A percentile compares a stretch with the other conserved stretches of the same genome.
Evolutionary conservation across 2,329 filamentous ascomycete genomes (phyloP).

Genomic region (Helotiales sp.): DNA sequence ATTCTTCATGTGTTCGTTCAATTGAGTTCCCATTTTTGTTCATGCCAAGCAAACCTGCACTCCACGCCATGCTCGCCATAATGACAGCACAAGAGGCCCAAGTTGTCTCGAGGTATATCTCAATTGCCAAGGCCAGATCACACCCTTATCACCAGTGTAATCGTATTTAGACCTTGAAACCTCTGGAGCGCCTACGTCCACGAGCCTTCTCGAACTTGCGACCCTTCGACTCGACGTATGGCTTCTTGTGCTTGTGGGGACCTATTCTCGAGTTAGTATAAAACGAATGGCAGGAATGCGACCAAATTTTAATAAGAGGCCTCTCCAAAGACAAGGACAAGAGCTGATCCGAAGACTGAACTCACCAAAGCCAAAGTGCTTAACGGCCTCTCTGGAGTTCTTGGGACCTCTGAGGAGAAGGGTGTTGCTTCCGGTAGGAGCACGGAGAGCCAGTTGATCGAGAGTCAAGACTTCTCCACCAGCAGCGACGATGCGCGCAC

Average conservation of each 20-base stretch:
- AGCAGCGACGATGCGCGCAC: slow-evolving; percentile 89
- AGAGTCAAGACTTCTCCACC: slow-evolving; percentile 95
- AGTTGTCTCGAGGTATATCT: slow-evolving; percentile 47
- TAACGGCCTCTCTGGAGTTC: slow-evolving; percentile 96
- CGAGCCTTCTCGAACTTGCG: slow-evolving; percentile 99
- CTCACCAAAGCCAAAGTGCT: slow-evolving; percentile 94
- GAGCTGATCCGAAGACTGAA: not conserved
- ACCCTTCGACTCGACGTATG: slow-evolving; percentile 96
- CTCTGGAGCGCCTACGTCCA: slow-evolving; percentile 96
- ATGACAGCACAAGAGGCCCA: slow-evolving; percentile 14
- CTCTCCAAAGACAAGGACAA: not conserved
- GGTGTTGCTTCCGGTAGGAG: slow-evolving; percentile 96
- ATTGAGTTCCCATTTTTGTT: slow-evolving; percentile 30
- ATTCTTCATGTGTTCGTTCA: slow-evolving; percentile 17
- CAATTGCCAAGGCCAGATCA: slow-evolving; percentile 32
- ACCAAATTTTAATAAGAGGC: no score
- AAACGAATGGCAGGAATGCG: not conserved
- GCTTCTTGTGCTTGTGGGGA: slow-evolving; percentile 67
- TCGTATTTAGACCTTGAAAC: slow-evolving; percentile 96
- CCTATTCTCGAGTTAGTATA: slow-evolving; percentile 2
- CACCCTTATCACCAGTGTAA: slow-evolving; percentile 27
- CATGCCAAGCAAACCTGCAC: slow-evolving; percentile 28
- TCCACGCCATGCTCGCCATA: slow-evolving; percentile 31
- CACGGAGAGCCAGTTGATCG: slow-evolving; percentile 94
- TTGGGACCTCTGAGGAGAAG: slow-evolving; percentile 96